Conservation (phyloP, 495 filamentous ascomycete genomes). For the Aspergillus diversus region DNA sequence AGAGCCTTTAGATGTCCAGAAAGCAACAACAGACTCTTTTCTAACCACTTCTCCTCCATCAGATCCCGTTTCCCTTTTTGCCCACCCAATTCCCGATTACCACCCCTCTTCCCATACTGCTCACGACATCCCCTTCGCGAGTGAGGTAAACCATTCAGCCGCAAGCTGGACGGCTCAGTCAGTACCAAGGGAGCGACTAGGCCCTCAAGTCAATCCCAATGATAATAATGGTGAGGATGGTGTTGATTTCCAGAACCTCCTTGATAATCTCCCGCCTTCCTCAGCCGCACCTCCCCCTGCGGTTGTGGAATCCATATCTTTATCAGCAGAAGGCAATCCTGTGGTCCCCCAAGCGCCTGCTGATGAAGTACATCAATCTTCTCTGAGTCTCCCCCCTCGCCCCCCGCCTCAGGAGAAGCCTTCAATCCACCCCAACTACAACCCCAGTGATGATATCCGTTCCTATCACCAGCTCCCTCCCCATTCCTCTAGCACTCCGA, state of each 20-base stretch:
- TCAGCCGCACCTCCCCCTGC: constrained; percentile 40
- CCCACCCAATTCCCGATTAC: constrained; percentile 41
- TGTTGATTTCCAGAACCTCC: constrained; percentile 56
- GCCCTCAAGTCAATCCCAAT: constrained; percentile 24
- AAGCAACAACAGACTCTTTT: constrained; percentile 28
- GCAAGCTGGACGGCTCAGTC: constrained; percentile 27
- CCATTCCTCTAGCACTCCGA: constrained; percentile 36
- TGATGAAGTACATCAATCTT: constrained; percentile 42
- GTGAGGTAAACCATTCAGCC: constrained; percentile 37
- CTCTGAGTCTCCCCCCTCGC: constrained; percentile 49
- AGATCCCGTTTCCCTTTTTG: constrained; percentile 40
- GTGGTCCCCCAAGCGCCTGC: constrained; percentile 37
- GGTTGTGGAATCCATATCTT: constrained; percentile 32
- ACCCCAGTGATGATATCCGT: constrained; percentile 57
- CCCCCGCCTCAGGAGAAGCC: constrained; percentile 59
- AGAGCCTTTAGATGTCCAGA: constrained; percentile 16
- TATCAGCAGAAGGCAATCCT: constrained; percentile 34
- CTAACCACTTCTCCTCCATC: constrained; percentile 35
- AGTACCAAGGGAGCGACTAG: constrained; percentile 34
- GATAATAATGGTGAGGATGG: constrained; percentile 36
- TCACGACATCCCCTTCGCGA: constrained; percentile 40
- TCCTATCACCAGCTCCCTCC: constrained; percentile 57
- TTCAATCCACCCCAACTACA: constrained; percentile 59
- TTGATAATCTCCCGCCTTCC: constrained; percentile 54
- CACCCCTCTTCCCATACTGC: constrained; percentile 47